phyloP scores from a whole-genome alignment of 257 asterid species.

The Fraxinus pennsylvanica region DNA sequence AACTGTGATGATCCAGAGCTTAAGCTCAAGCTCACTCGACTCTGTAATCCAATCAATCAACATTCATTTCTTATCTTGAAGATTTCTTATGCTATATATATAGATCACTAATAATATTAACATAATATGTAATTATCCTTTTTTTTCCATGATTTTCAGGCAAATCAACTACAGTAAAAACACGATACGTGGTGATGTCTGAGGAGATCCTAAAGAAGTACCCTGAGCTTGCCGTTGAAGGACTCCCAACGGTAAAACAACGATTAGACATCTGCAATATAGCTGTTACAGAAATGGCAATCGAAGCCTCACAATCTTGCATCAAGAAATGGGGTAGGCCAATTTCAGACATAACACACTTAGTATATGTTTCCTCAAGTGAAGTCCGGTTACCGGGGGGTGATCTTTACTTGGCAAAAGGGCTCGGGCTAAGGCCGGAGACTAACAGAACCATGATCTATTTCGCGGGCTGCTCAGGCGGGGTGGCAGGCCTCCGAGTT shows the following conservation, averaged over 20 bases:
- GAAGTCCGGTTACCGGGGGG: slow-evolving; percentile 96
- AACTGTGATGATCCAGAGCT: slow-evolving; percentile 77
- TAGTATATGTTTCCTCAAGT: slow-evolving; percentile 93
- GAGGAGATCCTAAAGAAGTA: slow-evolving; percentile 81
- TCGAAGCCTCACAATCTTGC: slow-evolving; percentile 77
- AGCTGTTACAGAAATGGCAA: slow-evolving; percentile 89
- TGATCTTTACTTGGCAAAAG: slow-evolving; percentile 83
- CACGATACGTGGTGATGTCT: slow-evolving; percentile 92
- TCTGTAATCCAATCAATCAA: slow-evolving; percentile 45
- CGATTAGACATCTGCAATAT: slow-evolving; percentile 78
- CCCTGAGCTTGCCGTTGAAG: slow-evolving; percentile 82
- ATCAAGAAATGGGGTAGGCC: slow-evolving; percentile 75
- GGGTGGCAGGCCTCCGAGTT: slow-evolving; percentile 97
- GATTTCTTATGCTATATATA: background rate
- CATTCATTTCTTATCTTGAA: background rate
- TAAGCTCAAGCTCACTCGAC: slow-evolving; percentile 81
- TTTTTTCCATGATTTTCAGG: slow-evolving; percentile 41
- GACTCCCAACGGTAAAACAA: slow-evolving; percentile 76
- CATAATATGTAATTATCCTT: no score
- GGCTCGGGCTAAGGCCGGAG: slow-evolving; percentile 67
- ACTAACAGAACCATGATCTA: slow-evolving; percentile 76
- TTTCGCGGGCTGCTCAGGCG: slow-evolving; percentile 96
- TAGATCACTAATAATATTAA: no score
- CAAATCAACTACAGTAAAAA: slow-evolving; percentile 92
- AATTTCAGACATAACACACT: slow-evolving; percentile 70